These are phyloP conservation scores for Diaporthe velutina DNA, from an alignment of 2,329 filamentous ascomycete genomes.

Conservation along the genomic window DNA sequence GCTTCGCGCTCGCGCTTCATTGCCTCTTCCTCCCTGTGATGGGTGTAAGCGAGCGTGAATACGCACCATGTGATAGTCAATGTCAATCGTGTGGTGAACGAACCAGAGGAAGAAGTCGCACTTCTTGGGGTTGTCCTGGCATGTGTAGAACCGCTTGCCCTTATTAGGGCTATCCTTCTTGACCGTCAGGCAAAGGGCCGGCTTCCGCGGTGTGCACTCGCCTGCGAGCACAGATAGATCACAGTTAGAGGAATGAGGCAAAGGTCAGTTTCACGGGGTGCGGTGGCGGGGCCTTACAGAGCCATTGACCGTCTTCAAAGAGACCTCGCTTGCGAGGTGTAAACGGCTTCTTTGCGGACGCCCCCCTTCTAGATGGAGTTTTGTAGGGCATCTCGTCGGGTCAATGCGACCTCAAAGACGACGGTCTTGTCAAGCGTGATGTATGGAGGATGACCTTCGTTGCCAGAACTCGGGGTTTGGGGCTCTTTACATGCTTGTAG, in stretches of 20 bases:
- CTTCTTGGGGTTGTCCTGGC: slow-evolving; percentile 47
- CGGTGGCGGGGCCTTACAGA: slow-evolving; percentile 43
- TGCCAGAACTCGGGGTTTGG: background rate
- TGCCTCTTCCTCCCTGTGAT: slow-evolving; percentile 50
- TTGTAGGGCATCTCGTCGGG: slow-evolving; percentile 29
- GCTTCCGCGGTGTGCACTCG: slow-evolving; percentile 57
- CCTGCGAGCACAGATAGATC: slow-evolving; percentile 45
- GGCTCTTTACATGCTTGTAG: background rate
- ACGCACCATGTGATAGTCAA: background rate
- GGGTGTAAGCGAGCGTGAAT: background rate
- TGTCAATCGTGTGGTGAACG: slow-evolving; percentile 33
- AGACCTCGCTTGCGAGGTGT: slow-evolving; percentile 40
- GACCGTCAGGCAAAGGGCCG: slow-evolving; percentile 52
- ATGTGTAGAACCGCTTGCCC: slow-evolving; percentile 58
- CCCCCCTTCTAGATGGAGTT: slow-evolving; percentile 35
- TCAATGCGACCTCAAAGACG: background rate
- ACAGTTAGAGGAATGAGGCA: background rate
- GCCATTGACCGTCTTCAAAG: slow-evolving; percentile 45
- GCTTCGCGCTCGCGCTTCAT: slow-evolving; percentile 46
- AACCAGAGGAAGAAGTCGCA: slow-evolving; percentile 60
- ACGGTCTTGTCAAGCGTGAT: background rate
- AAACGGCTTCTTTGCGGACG: slow-evolving; percentile 4
- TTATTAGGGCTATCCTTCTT: slow-evolving; percentile 55
- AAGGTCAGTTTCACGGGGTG: background rate
- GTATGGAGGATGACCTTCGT: background rate